Percentiles rank a stretch among this genome's conserved stretches.
phyloP scores from a whole-genome alignment of 129 eudicot species.

The Scalesia atractyloides region DNA sequence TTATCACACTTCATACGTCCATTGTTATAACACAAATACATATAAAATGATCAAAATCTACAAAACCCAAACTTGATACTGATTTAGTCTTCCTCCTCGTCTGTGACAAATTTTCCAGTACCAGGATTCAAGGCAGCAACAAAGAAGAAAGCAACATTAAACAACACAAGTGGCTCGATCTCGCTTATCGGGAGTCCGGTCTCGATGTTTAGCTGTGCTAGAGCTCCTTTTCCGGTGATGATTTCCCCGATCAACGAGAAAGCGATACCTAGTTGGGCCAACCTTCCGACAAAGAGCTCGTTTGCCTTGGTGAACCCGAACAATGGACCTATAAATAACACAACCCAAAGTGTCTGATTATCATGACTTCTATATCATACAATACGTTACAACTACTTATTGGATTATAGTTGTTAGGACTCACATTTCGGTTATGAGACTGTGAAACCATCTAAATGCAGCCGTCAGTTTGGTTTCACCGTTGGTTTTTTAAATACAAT shows the following conservation, averaged over 20 bases:
- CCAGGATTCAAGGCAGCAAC: slow-evolving; percentile 97
- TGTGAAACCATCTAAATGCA: background rate
- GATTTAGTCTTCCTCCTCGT: slow-evolving; percentile 69
- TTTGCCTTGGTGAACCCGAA: slow-evolving; percentile 98
- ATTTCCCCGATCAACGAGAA: slow-evolving; percentile 96
- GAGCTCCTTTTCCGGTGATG: slow-evolving; percentile 93
- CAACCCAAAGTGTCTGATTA: background rate
- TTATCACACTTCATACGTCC: slow-evolving; percentile 24
- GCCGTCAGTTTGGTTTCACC: too few species aligned
- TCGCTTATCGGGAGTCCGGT: slow-evolving; percentile 90
- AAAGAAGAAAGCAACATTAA: slow-evolving; percentile 92
- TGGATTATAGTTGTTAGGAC: too few species aligned
- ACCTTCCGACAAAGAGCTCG: slow-evolving; percentile 93
- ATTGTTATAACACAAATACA: slow-evolving; percentile 32
- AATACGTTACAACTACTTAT: too few species aligned
- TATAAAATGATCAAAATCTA: slow-evolving; percentile 35
- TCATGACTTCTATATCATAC: too few species aligned
- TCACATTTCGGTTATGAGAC: background rate
- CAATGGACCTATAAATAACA: slow-evolving; percentile 57
- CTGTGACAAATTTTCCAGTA: slow-evolving; percentile 89
- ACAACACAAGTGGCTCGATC: slow-evolving; percentile 86
- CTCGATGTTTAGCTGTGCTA: slow-evolving; percentile 91
- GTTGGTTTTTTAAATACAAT: too few species aligned
- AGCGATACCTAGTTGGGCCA: slow-evolving; percentile 96
- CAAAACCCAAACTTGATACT: slow-evolving; percentile 12